Conservation (phyloP, 192 early-diverging fungal genomes). For the Chytriomyces sp. region DNA sequence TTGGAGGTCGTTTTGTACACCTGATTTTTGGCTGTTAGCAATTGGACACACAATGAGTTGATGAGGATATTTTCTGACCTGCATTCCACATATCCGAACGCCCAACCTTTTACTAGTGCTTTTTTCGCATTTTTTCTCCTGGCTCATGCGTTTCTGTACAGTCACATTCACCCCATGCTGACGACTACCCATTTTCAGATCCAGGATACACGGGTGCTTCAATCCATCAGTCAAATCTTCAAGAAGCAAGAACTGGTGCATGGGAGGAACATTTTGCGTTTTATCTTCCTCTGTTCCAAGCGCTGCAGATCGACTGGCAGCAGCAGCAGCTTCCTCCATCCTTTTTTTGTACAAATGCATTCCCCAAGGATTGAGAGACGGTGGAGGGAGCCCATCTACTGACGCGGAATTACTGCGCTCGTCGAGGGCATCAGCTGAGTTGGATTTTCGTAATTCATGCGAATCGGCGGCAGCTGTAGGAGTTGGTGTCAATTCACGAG, state of each 20-base stretch:
- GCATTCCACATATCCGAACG: conserved; percentile 97
- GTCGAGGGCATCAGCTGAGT: conserved; percentile 1
- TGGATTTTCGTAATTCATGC: too few relatives aligned
- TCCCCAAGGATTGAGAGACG: conserved; percentile 55
- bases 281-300: background rate
- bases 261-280: conserved; percentile 37
- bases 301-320: background rate
- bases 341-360: conserved; percentile 52
- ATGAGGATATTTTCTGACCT: conserved; percentile 59
- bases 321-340: conserved; percentile 37
- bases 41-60: background rate
- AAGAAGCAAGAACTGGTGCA: conserved; percentile 87
- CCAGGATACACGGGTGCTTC: conserved; percentile 90
- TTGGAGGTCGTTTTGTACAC: conserved; percentile 80
- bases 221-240: conserved; percentile 92
- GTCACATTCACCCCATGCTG: conserved; percentile 93
- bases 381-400: background rate
- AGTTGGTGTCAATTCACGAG: background rate
- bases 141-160: conserved; percentile 79
- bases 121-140: conserved; percentile 90
- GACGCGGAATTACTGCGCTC: background rate
- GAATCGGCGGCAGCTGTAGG: background rate
- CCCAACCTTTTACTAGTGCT: conserved; percentile 92
- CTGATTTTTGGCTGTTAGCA: conserved; percentile 43
- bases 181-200: conserved; percentile 98